Conservation (phyloP, 2,329 filamentous ascomycete species). For the Xylariales sp. region DNA sequence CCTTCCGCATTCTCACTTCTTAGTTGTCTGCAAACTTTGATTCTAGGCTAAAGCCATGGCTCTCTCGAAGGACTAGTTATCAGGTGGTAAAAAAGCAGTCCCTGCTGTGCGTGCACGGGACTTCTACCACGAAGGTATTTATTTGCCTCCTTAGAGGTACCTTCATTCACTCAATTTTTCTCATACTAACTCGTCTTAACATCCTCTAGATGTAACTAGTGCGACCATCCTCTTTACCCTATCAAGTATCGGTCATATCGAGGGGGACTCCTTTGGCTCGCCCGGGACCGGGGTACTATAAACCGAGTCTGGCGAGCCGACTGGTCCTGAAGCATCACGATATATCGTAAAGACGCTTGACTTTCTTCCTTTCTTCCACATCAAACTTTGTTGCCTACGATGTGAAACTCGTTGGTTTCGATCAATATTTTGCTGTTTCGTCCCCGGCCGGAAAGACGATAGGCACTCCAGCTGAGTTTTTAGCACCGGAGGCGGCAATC, state of each 20-base stretch:
- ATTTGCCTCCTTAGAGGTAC: constrained; percentile 10
- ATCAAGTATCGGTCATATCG: too few relatives aligned
- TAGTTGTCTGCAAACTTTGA: constrained; percentile 31
- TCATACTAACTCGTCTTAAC: too few relatives aligned
- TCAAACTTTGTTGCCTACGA: constrained; percentile 37
- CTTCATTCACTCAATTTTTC: too few relatives aligned
- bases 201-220: too few relatives aligned
- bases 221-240: too few relatives aligned
- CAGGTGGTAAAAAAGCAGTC: constrained; percentile 38
- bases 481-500: constrained; percentile 43
- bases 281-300: constrained; percentile 30
- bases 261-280: constrained; percentile 32
- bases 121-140: constrained; percentile 44
- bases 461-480: constrained; percentile 40
- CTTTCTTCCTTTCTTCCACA: constrained; percentile 37
- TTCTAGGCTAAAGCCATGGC: constrained; percentile 36
- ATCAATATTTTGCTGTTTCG: constrained; percentile 39
- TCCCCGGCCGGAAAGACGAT: constrained; percentile 37
- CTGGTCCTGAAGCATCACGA: constrained; percentile 39
- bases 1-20: too few relatives aligned
- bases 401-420: constrained; percentile 16
- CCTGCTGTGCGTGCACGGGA: constrained; percentile 40
- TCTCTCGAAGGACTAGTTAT: constrained; percentile 27
- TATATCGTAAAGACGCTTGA: constrained; percentile 43
- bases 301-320: constrained; percentile 37